Evolutionary conservation across 345 rosid genomes (phyloP).

Genomic region (Raphanus raphanistrum): DNA sequence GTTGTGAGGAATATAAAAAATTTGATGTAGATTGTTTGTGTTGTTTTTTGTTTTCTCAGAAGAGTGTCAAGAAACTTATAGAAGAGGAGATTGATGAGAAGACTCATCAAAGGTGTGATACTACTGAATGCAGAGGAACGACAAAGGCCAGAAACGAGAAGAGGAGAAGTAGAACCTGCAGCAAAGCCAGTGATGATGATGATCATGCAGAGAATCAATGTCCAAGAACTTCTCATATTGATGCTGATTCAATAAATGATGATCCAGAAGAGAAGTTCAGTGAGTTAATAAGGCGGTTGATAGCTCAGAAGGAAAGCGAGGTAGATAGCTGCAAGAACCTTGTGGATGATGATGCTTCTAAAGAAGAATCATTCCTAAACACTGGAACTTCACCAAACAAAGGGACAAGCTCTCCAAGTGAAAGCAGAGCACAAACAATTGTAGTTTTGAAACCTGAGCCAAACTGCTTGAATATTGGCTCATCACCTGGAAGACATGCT

Average conservation of each 20-base stretch:
- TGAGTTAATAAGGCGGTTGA: slow-evolving; percentile 61
- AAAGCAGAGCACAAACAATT: slow-evolving; percentile 56
- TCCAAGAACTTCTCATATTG: slow-evolving; percentile 51
- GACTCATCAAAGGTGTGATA: slow-evolving; percentile 33
- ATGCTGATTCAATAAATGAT: slow-evolving; percentile 39
- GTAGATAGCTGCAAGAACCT: slow-evolving; percentile 39
- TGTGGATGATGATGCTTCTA: slow-evolving; percentile 59
- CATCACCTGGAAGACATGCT: slow-evolving; percentile 39
- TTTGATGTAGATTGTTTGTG: slow-evolving; percentile 2
- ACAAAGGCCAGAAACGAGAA: slow-evolving; percentile 45
- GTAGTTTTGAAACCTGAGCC: slow-evolving; percentile 65
- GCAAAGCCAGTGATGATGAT: slow-evolving; percentile 52
- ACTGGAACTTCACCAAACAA: slow-evolving; percentile 1
- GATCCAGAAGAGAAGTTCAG: slow-evolving; percentile 66
- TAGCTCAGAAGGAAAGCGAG: slow-evolving; percentile 68
- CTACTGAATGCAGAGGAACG: slow-evolving; percentile 42
- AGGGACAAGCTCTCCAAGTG: slow-evolving; percentile 41
- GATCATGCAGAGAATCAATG: slow-evolving; percentile 47
- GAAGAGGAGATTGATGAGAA: slow-evolving; percentile 74
- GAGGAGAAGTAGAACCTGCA: slow-evolving; percentile 48
- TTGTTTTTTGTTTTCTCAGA: slow-evolving; percentile 37
- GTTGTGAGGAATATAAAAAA: background rate
- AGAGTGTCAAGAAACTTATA: slow-evolving; percentile 79
- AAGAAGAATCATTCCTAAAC: slow-evolving; percentile 53
- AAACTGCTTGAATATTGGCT: slow-evolving; percentile 36